Evolutionary conservation across 2,329 filamentous ascomycete species (phyloP).

Genomic region (Clonostachys rosea): DNA sequence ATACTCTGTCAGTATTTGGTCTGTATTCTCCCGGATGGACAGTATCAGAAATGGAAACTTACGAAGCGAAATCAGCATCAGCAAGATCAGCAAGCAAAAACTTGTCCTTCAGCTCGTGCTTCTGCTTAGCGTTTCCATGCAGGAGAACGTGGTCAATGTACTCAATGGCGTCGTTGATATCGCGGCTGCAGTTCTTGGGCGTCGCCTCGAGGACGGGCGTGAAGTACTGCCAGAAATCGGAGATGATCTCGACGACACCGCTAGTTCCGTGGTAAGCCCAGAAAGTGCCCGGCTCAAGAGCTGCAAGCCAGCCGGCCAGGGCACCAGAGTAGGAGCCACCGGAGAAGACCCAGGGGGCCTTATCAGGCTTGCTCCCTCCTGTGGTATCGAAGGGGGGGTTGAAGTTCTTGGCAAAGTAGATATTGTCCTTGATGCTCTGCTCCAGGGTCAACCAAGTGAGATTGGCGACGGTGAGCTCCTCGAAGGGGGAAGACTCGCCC

Average conservation of each 20-base stretch:
- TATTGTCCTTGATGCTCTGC: constrained; percentile 70
- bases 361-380: constrained; percentile 56
- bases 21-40: neutral
- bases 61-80: constrained; percentile 43
- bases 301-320: constrained; percentile 68
- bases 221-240: constrained; percentile 62
- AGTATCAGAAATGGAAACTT: neutral
- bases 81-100: constrained; percentile 36
- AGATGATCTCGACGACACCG: constrained; percentile 70
- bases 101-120: constrained; percentile 32
- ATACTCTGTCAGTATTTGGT: neutral
- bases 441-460: constrained; percentile 75
- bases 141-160: constrained; percentile 42
- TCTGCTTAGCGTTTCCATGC: constrained; percentile 17
- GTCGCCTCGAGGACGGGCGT: constrained; percentile 36
- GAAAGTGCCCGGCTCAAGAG: constrained; percentile 69
- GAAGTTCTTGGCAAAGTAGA: constrained; percentile 70
- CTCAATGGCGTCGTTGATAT: constrained; percentile 48
- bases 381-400: constrained; percentile 63
- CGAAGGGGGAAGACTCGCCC: constrained; percentile 63
- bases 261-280: constrained; percentile 74
- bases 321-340: constrained; percentile 78
- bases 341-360: constrained; percentile 68
- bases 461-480: constrained; percentile 59
- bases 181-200: constrained; percentile 55